Conservation (phyloP, 139 green algal genomes). For the Eudorina sp. region DNA sequence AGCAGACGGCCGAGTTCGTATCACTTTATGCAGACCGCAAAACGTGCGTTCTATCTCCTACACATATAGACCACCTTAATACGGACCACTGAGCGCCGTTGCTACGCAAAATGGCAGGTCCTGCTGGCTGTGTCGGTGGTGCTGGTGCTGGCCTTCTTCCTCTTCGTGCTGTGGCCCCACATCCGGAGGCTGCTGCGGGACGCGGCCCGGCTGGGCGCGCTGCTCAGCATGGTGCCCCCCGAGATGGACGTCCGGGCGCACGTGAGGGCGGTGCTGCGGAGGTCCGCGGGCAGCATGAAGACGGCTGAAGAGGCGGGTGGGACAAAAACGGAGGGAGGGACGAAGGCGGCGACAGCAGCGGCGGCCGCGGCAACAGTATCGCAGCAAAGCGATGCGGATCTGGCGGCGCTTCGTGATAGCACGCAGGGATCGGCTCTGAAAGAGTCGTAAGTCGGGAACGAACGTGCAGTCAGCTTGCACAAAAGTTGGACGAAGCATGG, state of each 20-base stretch:
- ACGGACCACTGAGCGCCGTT: too few relatives aligned
- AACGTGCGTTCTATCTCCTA: too few relatives aligned
- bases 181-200: background rate
- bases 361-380: background rate
- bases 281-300: background rate
- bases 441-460: too few relatives aligned
- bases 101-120: too few relatives aligned
- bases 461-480: too few relatives aligned
- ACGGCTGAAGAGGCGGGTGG: background rate
- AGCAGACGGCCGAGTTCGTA: too few relatives aligned
- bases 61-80: too few relatives aligned
- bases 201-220: constrained; percentile 1
- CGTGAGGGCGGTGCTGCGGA: background rate
- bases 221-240: constrained; percentile 43
- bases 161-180: constrained; percentile 34
- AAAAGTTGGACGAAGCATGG: too few relatives aligned
- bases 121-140: constrained; percentile 26
- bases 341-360: background rate
- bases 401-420: too few relatives aligned
- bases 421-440: too few relatives aligned
- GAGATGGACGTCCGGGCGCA: constrained; percentile 45
- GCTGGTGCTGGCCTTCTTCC: background rate
- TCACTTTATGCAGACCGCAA: too few relatives aligned
- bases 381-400: too few relatives aligned
- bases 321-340: background rate